Percentiles rank a stretch among this genome's conserved stretches.
These are phyloP conservation scores for Neoconidiobolus thromboides DNA, from an alignment of 371 early-diverging fungal genomes.

Conservation along the genomic window DNA sequence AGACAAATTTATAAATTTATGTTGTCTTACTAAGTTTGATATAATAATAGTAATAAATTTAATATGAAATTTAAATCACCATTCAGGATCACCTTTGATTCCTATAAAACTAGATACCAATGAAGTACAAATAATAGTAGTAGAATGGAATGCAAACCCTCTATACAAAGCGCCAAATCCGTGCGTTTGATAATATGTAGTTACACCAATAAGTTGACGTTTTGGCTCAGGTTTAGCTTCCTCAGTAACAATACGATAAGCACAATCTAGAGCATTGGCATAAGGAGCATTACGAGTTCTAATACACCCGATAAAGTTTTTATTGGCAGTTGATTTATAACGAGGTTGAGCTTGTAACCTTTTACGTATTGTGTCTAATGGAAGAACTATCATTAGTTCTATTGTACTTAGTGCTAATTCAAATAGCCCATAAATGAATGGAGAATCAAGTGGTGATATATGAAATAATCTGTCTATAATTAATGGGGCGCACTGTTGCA, in stretches of 20 bases:
- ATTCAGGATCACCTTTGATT: conserved; percentile 1
- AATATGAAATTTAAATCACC: neutral
- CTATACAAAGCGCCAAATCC: neutral
- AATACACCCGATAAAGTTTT: conserved; percentile 29
- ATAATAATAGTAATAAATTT: too few relatives aligned
- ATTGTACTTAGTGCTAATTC: conserved; percentile 40
- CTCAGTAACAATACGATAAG: conserved; percentile 59
- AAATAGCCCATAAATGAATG: conserved; percentile 35
- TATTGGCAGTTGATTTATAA: too few relatives aligned
- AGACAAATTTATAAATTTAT: too few relatives aligned
- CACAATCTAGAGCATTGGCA: conserved; percentile 59
- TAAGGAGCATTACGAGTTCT: conserved; percentile 60
- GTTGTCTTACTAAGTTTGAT: too few relatives aligned
- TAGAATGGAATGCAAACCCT: conserved; percentile 1
- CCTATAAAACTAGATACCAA: neutral
- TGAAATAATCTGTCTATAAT: conserved; percentile 44
- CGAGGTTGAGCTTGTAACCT: conserved; percentile 30
- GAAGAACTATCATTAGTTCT: conserved; percentile 52
- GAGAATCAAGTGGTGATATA: conserved; percentile 37
- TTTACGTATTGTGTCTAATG: conserved; percentile 71
- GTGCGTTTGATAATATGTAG: neutral
- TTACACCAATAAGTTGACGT: neutral
- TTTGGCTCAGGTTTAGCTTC: conserved; percentile 19
- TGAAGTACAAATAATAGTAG: neutral
- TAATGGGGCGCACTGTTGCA: conserved; percentile 41